Conservation (phyloP, 768 basidiomycete species). For the Hygrophorus pudorinus region DNA sequence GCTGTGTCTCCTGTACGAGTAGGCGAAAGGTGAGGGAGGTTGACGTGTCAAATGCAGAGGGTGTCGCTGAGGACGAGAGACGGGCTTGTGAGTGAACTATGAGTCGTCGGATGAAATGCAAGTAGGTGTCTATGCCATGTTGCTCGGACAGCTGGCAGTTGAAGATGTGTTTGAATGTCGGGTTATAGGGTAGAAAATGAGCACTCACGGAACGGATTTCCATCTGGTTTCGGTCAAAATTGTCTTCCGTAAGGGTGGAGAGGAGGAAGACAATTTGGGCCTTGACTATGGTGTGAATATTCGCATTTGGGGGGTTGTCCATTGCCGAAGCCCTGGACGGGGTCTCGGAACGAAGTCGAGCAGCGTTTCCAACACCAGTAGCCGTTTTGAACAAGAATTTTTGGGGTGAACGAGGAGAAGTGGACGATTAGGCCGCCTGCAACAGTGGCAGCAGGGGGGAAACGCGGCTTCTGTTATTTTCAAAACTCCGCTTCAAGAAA, state of each 20-base stretch:
- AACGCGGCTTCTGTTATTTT: not conserved
- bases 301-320: slow-evolving; percentile 78
- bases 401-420: slow-evolving; percentile 28
- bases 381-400: slow-evolving; percentile 50
- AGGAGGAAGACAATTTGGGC: slow-evolving; percentile 97
- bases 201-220: slow-evolving; percentile 88
- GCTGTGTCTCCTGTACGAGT: slow-evolving; percentile 79
- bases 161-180: too few relatives aligned
- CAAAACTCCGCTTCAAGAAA: slow-evolving; percentile 4
- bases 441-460: too few relatives aligned
- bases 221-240: slow-evolving; percentile 86
- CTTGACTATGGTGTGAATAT: slow-evolving; percentile 88
- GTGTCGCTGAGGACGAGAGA: slow-evolving; percentile 46
- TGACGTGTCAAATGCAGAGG: slow-evolving; percentile 64
- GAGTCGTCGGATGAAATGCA: slow-evolving; percentile 94
- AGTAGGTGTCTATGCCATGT: slow-evolving; percentile 94
- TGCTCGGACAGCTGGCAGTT: slow-evolving; percentile 79
- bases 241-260: slow-evolving; percentile 93
- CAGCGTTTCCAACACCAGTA: slow-evolving; percentile 59
- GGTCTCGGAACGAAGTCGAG: slow-evolving; percentile 58
- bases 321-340: slow-evolving; percentile 77
- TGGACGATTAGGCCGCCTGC: slow-evolving; percentile 12
- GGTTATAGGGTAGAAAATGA: slow-evolving; percentile 11
- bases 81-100: slow-evolving; percentile 80
- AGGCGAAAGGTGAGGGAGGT: slow-evolving; percentile 74